Base-by-base conservation (phyloP, 108 stramenopile species). In the Cyclostephanos tholiformis region DNA sequence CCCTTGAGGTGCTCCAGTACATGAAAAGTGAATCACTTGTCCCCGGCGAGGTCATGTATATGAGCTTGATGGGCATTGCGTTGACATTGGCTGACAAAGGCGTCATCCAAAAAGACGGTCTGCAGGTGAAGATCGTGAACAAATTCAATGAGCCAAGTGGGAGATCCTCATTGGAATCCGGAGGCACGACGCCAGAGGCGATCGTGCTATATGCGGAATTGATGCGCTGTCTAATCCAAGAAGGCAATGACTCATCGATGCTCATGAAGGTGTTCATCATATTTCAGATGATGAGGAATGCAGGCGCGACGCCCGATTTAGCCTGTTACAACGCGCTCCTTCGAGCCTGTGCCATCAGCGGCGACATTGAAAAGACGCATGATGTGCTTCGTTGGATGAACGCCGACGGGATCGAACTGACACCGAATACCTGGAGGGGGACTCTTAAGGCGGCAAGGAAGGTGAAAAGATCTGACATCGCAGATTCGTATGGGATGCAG, bases 21-120 rank as follows among this genome's bases (percentile, higher is more conserved):
- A n/a, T n/a, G n/a, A n/a, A n/a, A n/a, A n/a, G n/a, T 63, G 92
- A 87, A 51, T 79, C 83, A 4, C 71, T 96, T 17, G 79, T 67
- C 12, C 92, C 92, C 0, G 86, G 79, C 48, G 90, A 92, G 68
- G 85, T 88, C 23, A 96, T 96, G 91, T 96, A 94, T 80, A 96
- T 91, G 0, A 87, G 86, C 26, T 59, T 96, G 36, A 94, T 94
- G 84, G 88, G 84, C 3, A 84, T 80, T 52, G 91, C 89, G 38
- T 64, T 83, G 22, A 76, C 69, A 49, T 69, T 95, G 65, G 88
- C 84, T 5, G 57, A 88, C 59, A 69, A 76, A 19, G 66, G 75
- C 6, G 71, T 55, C 16, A 25, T 79, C 1, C 77, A 62, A n/a
- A 71, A 53, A 36, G 77, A 63, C 50, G 71, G 80, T 26, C 29